Evolutionary conservation across 2,329 filamentous ascomycete species (phyloP), one percentile per base, ranked within the genome.

Genomic region (Neodidymelliopsis sp.): DNA sequence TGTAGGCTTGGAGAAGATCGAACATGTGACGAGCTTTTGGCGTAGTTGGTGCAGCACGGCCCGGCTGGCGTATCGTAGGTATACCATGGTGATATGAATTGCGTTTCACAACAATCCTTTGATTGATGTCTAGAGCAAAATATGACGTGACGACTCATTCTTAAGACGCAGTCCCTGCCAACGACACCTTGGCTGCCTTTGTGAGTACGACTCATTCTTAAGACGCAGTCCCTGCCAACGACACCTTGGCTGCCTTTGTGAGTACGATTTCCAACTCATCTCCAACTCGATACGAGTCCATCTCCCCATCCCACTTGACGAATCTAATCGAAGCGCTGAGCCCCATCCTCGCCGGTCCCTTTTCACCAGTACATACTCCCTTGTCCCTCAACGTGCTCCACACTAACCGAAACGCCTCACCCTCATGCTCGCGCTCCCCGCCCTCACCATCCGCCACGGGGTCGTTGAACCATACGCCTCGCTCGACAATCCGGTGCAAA

Each of bases 261-360:
- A 72, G 69, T 2, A 69, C 59, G 33, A 72, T 58, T 25, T 70
- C 65, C 25, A 72, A 46, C 53, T 70, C 69, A 46, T 71, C 69
- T 1, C 70, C 70, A 4, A 72, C 62, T 11, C 62, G 41, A 29
- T 57, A 59, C 19, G 54, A 56, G 40, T 67, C 63, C 51, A 69
- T 56, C 48, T 69, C 61, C 0, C 65, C 65, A 35, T 69, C 64
- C 67, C 68, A 71, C 49, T 59, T 57, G 5, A 69, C 56, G 34
- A 67, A 57, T 19, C 29, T 54, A 6, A 69, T 49, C 1, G 37
- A 39, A 7, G 51, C 24, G 22, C 42, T 33, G 13, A 60, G 20
- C 6, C 55, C 59, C 45, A 42, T 43, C 10, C 45, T 35, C n/a
- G 47, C 39, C 7, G 13, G 16, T 16, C 30, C 37, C 2, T 19